Evolutionary conservation across 495 filamentous ascomycete genomes (phyloP), one percentile per base, ranked within the genome.

Genomic region (Amphirosellinia nigrospora): DNA sequence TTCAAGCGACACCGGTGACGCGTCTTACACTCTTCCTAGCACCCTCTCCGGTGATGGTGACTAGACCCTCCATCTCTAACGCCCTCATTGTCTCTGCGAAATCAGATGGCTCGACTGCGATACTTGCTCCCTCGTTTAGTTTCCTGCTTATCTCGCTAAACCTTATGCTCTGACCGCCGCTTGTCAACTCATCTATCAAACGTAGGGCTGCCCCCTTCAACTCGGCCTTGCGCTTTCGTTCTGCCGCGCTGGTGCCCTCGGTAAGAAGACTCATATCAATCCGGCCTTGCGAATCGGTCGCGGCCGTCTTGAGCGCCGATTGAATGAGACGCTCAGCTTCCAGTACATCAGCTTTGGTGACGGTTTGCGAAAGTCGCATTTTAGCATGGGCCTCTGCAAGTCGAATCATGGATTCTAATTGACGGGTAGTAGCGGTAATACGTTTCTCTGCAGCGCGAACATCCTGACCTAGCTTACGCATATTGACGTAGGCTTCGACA

Each of bases 231-330:
- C 92, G 84, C 71, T 91, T 88, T 41, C 95, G 82, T 80, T 98
- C 96, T 39, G 88, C 89, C 2, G 93, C 90, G 71, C 91, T 93
- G 11, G 93, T 95, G 15, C 96, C 96, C 73, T 97, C 96, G 2
- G 94, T 97, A 56, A 99, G 83, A 66, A 99, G 82, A 66, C 91
- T 90, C 96, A 99, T 98, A 75, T 99, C 96, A 74, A 99, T 98
- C 65, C 97, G 83, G 45, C 96, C 96, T 39, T 97, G 97, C 1
- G 93, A 79, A 79, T 99, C 96, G 0, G 96, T 99, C 8, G 96
- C 96, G 0, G 94, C 91, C 74, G 96, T 94, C 85, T 99, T 98
- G 75, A 99, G 90, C n/a, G 96, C 96, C 0, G 89, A 90, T 73
- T 92, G 91, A 81, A 98, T 99, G 64, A 99, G 84, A 13, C 96